Evolutionary conservation across 345 rosid species (phyloP), one percentile per base, ranked within the genome.

Genomic region (Moricandia arvensis): DNA sequence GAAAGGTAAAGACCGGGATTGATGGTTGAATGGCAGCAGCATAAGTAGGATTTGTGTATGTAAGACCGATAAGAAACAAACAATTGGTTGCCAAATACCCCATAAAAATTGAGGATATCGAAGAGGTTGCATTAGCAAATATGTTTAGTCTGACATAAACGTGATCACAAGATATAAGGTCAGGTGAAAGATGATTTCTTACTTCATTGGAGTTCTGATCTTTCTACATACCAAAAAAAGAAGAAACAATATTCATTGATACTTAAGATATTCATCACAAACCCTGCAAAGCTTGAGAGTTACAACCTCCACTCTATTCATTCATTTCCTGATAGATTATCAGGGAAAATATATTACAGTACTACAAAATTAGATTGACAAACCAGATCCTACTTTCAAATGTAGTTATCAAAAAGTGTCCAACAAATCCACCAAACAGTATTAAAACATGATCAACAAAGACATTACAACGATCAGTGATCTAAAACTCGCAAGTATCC

Each of bases 11-110:
- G 70, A 95, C 97, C 29, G 99, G 99, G 78, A 95, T 95, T 1
- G 99, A 80, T 64, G 99, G 99, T 81, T 95, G 99, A 79, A 84
- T 90, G 37, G 97, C 97, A 79, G 99, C 97, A 75, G 97, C 99
- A 75, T 90, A 90, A 55, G 97, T 90, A 66, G 99, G 99, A 92
- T 88, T 95, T 68, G 97, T 95, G 84, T 91, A 90, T 80, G 88
- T 85, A 71, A 95, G 93, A 83, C 99, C 99, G 68, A 95, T 69
- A 63, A 95, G 96, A 88, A 95, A 95, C 43, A 95, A 95, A 70
- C 67, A 95, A 90, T 82, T 95, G 99, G 86, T 95, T 95, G 66
- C 97, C 99, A 79, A 95, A 95, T 74, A 95, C 88, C 90, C 99
- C 92, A 83, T 81, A 59, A 63, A 80, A 58, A 58, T 75, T 37